phyloP scores from a whole-genome alignment of 352 stramenopile species.

The Phytopythium helicoides region DNA sequence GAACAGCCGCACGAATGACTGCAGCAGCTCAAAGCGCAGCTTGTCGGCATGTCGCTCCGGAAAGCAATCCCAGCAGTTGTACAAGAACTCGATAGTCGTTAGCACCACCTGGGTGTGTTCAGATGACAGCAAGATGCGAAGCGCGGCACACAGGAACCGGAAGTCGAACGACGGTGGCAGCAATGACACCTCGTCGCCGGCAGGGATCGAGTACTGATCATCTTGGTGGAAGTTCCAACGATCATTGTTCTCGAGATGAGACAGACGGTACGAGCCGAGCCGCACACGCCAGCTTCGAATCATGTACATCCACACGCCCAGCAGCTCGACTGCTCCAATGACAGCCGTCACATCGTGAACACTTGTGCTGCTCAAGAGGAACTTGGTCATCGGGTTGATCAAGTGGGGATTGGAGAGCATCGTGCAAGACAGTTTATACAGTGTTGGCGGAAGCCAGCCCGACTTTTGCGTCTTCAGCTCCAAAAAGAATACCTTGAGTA shows the following conservation, averaged over 20 bases:
- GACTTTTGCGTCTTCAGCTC: constrained; percentile 89
- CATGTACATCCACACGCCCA: constrained; percentile 92
- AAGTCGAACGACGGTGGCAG: constrained; percentile 88
- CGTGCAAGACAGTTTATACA: constrained; percentile 89
- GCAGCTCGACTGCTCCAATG: constrained; percentile 82
- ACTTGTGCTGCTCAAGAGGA: constrained; percentile 82
- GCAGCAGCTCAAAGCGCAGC: constrained; percentile 73
- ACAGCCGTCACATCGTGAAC: constrained; percentile 87
- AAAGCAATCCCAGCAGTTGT: constrained; percentile 90
- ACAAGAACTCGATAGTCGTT: constrained; percentile 86
- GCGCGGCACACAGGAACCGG: constrained; percentile 74
- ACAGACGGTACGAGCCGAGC: constrained; percentile 81
- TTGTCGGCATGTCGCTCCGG: constrained; percentile 87
- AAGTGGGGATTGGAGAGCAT: constrained; percentile 86
- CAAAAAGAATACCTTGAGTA: constrained; percentile 88
- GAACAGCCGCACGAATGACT: constrained; percentile 79
- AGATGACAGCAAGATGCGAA: constrained; percentile 78
- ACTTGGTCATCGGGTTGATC: constrained; percentile 91
- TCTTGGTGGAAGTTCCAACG: constrained; percentile 91
- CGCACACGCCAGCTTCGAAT: constrained; percentile 89
- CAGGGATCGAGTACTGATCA: constrained; percentile 87
- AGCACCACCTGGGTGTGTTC: constrained; percentile 87
- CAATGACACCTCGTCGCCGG: constrained; percentile 81
- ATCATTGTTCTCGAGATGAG: constrained; percentile 88
- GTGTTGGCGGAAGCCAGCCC: constrained; percentile 76